Evolutionary conservation across 2,329 filamentous ascomycete genomes (phyloP), one percentile per base, ranked within the genome.

Genomic region (Fusarium brevicatenulatum): DNA sequence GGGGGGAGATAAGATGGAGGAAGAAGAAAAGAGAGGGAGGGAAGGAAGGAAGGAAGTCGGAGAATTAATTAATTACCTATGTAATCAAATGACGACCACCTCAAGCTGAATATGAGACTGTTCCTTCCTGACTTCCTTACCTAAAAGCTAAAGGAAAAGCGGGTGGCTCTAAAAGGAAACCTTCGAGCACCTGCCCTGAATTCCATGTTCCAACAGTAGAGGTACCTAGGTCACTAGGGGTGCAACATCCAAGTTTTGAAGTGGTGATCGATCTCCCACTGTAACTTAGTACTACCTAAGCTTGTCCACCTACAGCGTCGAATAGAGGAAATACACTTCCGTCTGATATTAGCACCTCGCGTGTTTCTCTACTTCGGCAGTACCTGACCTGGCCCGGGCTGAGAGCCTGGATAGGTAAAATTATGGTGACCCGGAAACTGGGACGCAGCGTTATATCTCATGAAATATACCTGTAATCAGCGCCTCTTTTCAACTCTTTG

Each of bases 141-240:
- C 39, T 43, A 52, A 52, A 46, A 39, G 49, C 32, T 49, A 25
- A 46, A 30, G 42, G 23, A 46, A 59, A 71, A 73, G 70, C 53
- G 53, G 57, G 70, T 47, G 44, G 66, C 70, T 71, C 40, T 42
- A 73, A 63, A 44, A 39, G 53, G 52, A 21, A 70, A 59, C 53
- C 23, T 64, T 70, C 46, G 36, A 68, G 37, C 47, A 62, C n/a
- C 55, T 44, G 63, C 40, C 30, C 39, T 67, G 53, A 53, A 50
- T 52, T 44, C 32, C 32, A 12, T 34, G 39, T 66, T 52, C 23
- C 19, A 58, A 28, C 21, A 34, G 21, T 55, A 49, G 25, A 28
- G 7, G 23, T 32, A 44, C 37, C 42, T 34, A n/a, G n/a, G n/a
- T n/a, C 25, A 30, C 42, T 42, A 55, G 42, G 62, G 49, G 60